Conservation (phyloP, 2,329 filamentous ascomycete species). For the Davidsoniella neocaledoniae region DNA sequence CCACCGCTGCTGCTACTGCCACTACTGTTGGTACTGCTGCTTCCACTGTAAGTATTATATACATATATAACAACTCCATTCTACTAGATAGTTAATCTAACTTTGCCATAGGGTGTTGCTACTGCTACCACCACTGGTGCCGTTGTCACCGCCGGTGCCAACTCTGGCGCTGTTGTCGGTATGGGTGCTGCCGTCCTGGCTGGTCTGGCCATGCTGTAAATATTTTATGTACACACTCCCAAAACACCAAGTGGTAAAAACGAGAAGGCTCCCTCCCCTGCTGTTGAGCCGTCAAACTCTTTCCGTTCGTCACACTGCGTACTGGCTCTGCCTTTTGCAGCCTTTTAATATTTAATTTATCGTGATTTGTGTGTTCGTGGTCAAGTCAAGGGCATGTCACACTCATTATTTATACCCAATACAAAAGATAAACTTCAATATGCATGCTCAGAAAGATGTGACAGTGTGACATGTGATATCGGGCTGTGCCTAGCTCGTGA, state of each 20-base stretch:
- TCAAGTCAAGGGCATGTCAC: no score
- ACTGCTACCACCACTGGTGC: neutral
- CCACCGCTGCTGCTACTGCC: neutral
- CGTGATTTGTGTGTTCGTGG: no score
- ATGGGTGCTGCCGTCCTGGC: slow-evolving; percentile 6
- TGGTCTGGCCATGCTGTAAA: slow-evolving; percentile 4
- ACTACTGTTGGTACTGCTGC: neutral
- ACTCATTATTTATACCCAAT: no score
- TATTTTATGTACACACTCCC: neutral
- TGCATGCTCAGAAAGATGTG: no score
- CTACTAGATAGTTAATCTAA: neutral
- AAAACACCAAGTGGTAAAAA: neutral
- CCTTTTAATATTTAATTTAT: no score
- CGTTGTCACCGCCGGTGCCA: slow-evolving; percentile 8
- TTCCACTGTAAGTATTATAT: slow-evolving; percentile 5
- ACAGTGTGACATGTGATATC: no score
- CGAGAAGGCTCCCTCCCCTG: neutral
- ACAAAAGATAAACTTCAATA: no score
- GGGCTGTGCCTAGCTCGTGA: no score
- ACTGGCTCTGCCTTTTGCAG: no score
- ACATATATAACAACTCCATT: neutral
- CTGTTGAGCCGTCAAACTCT: no score
- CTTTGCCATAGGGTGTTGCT: neutral
- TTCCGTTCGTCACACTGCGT: no score
- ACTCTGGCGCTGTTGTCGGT: slow-evolving; percentile 3